Conservation (phyloP, 2,329 filamentous ascomycete genomes). For the Colletotrichum chrysophilum region DNA sequence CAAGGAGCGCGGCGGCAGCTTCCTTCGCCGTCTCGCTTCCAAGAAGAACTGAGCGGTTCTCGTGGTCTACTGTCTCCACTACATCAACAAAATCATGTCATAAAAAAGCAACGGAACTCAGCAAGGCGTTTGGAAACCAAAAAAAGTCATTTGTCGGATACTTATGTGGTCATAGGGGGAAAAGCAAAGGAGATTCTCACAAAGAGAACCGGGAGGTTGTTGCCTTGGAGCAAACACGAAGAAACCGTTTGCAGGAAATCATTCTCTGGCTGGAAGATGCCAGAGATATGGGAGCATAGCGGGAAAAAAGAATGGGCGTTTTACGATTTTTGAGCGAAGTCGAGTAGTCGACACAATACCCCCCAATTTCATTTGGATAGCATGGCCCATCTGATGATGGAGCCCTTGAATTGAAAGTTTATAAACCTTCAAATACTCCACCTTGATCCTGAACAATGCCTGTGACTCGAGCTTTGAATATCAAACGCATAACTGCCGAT, state of each 20-base stretch:
- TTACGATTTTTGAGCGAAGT: slow-evolving; percentile 35
- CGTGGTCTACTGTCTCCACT: background rate
- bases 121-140: slow-evolving; percentile 9
- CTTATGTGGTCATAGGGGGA: background rate
- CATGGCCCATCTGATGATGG: background rate
- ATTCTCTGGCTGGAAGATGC: slow-evolving; percentile 31
- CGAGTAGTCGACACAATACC: slow-evolving; percentile 34
- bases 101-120: background rate
- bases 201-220: slow-evolving; percentile 10
- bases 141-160: background rate
- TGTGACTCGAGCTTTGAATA: background rate
- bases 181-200: background rate
- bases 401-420: slow-evolving; percentile 1
- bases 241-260: background rate
- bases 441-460: too few species aligned
- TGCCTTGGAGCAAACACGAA: slow-evolving; percentile 37
- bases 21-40: slow-evolving; percentile 47
- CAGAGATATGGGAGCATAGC: slow-evolving; percentile 18
- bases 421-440: background rate
- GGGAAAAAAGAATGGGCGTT: slow-evolving; percentile 22
- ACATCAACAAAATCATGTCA: background rate
- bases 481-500: background rate
- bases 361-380: background rate
- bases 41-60: slow-evolving; percentile 1
- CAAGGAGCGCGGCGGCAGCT: slow-evolving; percentile 30